Conservation (phyloP, 2,329 filamentous ascomycete species). For the Aspergillus sergii region DNA sequence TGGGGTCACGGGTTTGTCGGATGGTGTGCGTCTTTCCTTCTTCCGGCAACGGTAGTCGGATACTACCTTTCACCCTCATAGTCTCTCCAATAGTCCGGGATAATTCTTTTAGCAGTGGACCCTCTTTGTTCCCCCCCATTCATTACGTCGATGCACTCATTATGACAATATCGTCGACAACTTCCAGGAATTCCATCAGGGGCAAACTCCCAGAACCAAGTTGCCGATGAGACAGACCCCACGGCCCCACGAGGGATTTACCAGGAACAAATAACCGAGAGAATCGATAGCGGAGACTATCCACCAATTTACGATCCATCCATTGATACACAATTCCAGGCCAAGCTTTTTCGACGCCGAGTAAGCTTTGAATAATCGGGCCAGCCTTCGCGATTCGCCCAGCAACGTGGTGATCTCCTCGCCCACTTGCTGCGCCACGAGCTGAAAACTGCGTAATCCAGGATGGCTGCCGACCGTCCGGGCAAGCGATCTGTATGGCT, state of each 20-base stretch:
- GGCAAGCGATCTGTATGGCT: slow-evolving; percentile 1
- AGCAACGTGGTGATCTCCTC: slow-evolving; percentile 6
- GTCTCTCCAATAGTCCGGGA: not conserved
- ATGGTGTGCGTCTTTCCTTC: not conserved
- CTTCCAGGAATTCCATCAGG: slow-evolving; percentile 12
- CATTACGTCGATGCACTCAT: not conserved
- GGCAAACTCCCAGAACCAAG: slow-evolving; percentile 16
- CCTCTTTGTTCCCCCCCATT: too few relatives aligned
- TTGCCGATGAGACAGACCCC: slow-evolving; percentile 16
- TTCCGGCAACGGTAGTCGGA: not conserved
- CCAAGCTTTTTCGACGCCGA: slow-evolving; percentile 22
- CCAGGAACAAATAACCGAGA: slow-evolving; percentile 8
- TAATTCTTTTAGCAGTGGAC: not conserved
- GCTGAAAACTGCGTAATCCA: not conserved
- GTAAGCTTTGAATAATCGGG: slow-evolving; percentile 20
- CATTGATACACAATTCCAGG: slow-evolving; percentile 6
- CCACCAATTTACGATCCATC: slow-evolving; percentile 7
- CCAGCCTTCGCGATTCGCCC: slow-evolving; percentile 14
- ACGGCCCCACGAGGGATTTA: slow-evolving; percentile 11
- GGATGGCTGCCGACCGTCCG: not conserved
- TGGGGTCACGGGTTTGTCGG: not conserved
- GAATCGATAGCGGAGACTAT: slow-evolving; percentile 1
- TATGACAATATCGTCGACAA: slow-evolving; percentile 3
- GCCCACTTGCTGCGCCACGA: not conserved
- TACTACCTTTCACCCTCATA: not conserved